Evolutionary conservation across 1,284 basidiomycete species (phyloP).

Genomic region (Ceratorhiza oryzae-sativae): DNA sequence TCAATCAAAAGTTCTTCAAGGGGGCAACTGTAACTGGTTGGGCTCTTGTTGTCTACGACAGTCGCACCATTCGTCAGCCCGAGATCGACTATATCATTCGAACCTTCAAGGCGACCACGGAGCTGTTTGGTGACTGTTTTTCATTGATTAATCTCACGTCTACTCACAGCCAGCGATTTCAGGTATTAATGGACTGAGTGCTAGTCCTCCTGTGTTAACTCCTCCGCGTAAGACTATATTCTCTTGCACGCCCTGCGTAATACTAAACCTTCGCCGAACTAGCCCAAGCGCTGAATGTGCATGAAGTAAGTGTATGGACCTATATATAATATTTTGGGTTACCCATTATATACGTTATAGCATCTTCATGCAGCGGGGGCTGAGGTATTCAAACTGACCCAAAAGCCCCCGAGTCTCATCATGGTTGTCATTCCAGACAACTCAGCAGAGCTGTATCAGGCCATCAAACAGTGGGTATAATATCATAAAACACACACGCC

Average conservation of each 20-base stretch:
- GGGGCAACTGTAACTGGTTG: constrained; percentile 9
- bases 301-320: neutral
- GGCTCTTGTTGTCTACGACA: constrained; percentile 29
- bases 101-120: constrained; percentile 6
- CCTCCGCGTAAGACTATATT: constrained; percentile 11
- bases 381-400: constrained; percentile 8
- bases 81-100: constrained; percentile 8
- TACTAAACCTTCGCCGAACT: neutral
- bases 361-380: constrained; percentile 18
- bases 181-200: constrained; percentile 9
- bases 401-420: constrained; percentile 34
- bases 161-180: no score
- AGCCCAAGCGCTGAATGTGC: constrained; percentile 24
- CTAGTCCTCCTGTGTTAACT: constrained; percentile 2
- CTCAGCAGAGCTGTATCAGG: constrained; percentile 41
- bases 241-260: neutral
- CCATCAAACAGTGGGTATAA: constrained; percentile 40
- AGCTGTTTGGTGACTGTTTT: neutral
- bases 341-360: neutral
- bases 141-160: no score
- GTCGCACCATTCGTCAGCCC: neutral
- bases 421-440: constrained; percentile 42
- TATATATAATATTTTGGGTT: neutral
- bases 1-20: constrained; percentile 19
- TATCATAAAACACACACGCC: no score